phyloP scores from a whole-genome alignment of 352 stramenopile species.

The Phytophthora europaea region DNA sequence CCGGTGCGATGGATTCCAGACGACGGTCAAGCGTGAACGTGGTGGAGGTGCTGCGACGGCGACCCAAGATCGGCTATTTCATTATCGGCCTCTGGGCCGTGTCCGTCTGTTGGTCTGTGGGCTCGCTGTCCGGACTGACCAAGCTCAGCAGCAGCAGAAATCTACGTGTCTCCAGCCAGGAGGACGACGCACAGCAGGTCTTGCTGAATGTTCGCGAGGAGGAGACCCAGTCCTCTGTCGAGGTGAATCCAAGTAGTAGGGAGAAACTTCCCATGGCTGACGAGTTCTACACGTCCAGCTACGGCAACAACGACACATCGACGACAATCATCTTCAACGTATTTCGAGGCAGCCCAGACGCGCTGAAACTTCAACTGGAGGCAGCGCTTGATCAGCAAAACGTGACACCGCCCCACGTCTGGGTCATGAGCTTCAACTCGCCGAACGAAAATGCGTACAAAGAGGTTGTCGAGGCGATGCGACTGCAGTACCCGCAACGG shows the following conservation, averaged over 20 bases:
- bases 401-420: not conserved
- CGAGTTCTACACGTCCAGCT: not conserved
- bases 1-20: not conserved
- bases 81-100: not conserved
- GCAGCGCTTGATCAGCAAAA: not conserved
- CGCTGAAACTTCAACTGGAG: not conserved
- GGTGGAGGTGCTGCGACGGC: not conserved
- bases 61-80: not conserved
- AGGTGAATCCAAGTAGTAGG: not conserved
- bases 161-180: not conserved
- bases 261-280: not conserved
- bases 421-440: not conserved
- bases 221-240: not conserved
- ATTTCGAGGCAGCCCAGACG: not conserved
- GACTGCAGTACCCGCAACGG: not conserved
- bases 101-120: not conserved
- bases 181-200: not conserved
- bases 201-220: not conserved
- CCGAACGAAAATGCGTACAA: not conserved
- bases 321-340: not conserved
- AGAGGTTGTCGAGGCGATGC: not conserved
- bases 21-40: not conserved
- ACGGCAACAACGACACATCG: not conserved
- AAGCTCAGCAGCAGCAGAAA: not conserved
- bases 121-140: not conserved